Conservation (phyloP, 805 yeast genomes). For the Schwanniomyces yamadae region DNA sequence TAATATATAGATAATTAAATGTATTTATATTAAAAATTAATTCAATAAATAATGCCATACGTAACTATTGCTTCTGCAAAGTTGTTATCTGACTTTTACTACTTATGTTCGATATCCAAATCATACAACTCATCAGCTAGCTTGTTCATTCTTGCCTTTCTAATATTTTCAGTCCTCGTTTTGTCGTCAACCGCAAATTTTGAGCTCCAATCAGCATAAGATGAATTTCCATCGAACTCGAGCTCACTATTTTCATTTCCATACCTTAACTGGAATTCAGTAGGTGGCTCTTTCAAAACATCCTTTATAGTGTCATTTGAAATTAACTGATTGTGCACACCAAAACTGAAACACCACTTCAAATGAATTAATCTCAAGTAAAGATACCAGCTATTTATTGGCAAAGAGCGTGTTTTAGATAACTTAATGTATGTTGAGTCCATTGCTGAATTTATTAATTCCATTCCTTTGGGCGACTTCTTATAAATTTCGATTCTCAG, state of each 20-base stretch:
- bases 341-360: constrained; percentile 52
- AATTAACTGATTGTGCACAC: constrained; percentile 49
- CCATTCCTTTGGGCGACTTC: constrained; percentile 34
- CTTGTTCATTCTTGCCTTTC: constrained; percentile 38
- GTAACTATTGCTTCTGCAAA: too few relatives aligned
- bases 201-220: constrained; percentile 11
- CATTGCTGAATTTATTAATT: constrained; percentile 28
- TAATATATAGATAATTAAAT: background rate
- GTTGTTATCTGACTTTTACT: too few relatives aligned
- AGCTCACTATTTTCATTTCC: constrained; percentile 11
- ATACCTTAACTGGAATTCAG: constrained; percentile 22
- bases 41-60: background rate
- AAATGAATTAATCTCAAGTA: constrained; percentile 48
- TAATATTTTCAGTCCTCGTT: constrained; percentile 33
- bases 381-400: constrained; percentile 51
- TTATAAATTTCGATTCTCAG: constrained; percentile 36
- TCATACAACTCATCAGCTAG: constrained; percentile 31
- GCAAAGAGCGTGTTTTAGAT: constrained; percentile 44
- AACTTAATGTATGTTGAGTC: constrained; percentile 40
- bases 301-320: constrained; percentile 33
- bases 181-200: constrained; percentile 27
- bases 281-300: constrained; percentile 35
- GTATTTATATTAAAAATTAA: constrained; percentile 1
- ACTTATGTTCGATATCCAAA: constrained; percentile 15
- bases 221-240: constrained; percentile 9